These are phyloP conservation scores for Cladosporium sp. DNA, from an alignment of 2,329 filamentous ascomycete species.

Conservation along the genomic window DNA sequence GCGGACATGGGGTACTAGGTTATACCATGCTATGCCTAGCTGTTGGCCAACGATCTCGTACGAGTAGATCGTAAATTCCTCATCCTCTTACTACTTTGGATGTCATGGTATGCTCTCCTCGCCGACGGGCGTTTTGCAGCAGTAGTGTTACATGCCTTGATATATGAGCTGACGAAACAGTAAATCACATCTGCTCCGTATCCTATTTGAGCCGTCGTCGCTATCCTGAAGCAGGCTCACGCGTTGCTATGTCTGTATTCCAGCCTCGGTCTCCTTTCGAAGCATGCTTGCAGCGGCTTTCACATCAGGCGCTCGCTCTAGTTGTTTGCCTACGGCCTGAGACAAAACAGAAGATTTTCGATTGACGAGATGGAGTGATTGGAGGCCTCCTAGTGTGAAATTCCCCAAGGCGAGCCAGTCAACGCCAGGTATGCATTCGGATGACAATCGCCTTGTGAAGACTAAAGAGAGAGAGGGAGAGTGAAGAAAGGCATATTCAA, in stretches of 20 bases:
- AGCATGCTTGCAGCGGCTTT: neutral
- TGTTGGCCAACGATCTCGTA: neutral
- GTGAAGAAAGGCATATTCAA: neutral
- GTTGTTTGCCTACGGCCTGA: neutral
- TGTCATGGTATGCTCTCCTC: neutral
- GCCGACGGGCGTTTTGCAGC: neutral
- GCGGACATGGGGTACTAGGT: neutral
- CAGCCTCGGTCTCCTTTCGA: neutral
- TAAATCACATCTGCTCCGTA: neutral
- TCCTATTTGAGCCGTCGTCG: neutral
- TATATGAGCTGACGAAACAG: neutral
- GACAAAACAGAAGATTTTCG: neutral
- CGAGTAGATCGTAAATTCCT: neutral
- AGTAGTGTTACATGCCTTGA: neutral
- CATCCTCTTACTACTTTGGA: neutral
- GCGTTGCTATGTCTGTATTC: neutral
- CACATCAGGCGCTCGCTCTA: neutral
- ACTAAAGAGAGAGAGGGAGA: neutral
- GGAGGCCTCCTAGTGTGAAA: neutral
- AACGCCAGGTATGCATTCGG: neutral
- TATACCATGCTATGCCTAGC: neutral
- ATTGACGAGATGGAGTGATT: neutral
- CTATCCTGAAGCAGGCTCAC: neutral
- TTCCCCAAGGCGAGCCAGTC: neutral
- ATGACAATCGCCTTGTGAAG: neutral